Evolutionary conservation across 78 protist species (phyloP).

Genomic region (Dictyostelium capitatum): DNA sequence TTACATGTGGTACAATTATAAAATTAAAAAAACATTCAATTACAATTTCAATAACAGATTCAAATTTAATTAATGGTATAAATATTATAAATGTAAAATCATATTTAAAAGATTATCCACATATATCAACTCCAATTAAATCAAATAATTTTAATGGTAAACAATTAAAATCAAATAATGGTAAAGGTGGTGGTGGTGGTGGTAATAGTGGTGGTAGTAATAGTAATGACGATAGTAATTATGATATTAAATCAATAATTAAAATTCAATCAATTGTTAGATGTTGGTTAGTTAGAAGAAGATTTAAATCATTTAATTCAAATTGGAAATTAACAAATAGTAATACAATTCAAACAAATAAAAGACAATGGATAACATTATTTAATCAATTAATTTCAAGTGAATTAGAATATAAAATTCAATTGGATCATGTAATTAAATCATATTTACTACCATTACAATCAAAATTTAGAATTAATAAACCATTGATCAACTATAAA

Average conservation of each 20-base stretch:
- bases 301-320: constrained; percentile 16
- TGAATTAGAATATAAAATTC: constrained; percentile 32
- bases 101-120: constrained; percentile 49
- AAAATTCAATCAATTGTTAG: constrained; percentile 38
- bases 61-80: constrained; percentile 34
- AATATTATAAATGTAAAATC: constrained; percentile 60
- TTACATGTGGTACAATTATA: constrained; percentile 27
- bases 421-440: constrained; percentile 41
- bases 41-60: constrained; percentile 3
- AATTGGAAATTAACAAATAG: constrained; percentile 36
- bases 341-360: neutral
- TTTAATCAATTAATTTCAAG: constrained; percentile 9
- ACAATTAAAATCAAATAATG: neutral
- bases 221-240: too few relatives aligned
- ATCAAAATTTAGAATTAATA: constrained; percentile 73
- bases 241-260: neutral
- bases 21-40: constrained; percentile 38
- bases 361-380: constrained; percentile 30
- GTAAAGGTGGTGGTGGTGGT: neutral
- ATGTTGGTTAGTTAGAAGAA: constrained; percentile 31
- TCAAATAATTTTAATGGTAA: neutral
- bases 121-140: neutral
- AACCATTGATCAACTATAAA: constrained; percentile 60
- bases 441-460: constrained; percentile 53
- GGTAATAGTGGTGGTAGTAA: too few relatives aligned